Evolutionary conservation across 768 basidiomycete species (phyloP).

Genomic region (Russula sp.): DNA sequence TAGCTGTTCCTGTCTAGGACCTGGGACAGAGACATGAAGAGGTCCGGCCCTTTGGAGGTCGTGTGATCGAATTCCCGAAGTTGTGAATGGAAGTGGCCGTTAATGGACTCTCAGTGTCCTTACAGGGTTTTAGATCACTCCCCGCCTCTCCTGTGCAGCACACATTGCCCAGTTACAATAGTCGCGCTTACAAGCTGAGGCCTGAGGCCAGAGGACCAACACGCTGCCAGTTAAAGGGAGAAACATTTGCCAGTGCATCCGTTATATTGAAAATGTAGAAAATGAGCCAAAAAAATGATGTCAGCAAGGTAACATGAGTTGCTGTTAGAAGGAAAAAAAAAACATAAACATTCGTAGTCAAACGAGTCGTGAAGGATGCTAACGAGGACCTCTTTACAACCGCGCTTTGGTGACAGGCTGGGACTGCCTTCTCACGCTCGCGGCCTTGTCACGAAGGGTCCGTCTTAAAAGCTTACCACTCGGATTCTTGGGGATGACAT

Average conservation of each 20-base stretch:
- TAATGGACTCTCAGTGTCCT: no score
- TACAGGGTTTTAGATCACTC: background rate
- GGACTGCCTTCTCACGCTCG: conserved; percentile 14
- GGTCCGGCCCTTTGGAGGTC: no score
- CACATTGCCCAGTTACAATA: no score
- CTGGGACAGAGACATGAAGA: no score
- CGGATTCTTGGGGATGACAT: conserved; percentile 37
- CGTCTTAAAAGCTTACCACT: conserved; percentile 37
- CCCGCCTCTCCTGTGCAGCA: background rate
- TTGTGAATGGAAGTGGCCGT: no score
- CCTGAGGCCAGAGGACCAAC: no score
- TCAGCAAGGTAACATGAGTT: background rate
- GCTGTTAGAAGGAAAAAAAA: background rate
- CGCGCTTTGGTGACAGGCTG: conserved; percentile 1
- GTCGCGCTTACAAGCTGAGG: no score
- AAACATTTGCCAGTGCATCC: background rate
- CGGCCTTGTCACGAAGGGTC: conserved; percentile 33
- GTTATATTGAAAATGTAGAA: background rate
- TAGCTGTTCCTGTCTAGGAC: no score
- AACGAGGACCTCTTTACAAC: conserved; percentile 4
- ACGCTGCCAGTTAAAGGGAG: background rate
- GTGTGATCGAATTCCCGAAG: no score
- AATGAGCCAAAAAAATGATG: background rate
- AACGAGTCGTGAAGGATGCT: background rate
- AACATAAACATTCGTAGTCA: background rate